phyloP scores from a whole-genome alignment of 225 moss, liverwort and hornwort genomes.

The Pleurozium schreberi region DNA sequence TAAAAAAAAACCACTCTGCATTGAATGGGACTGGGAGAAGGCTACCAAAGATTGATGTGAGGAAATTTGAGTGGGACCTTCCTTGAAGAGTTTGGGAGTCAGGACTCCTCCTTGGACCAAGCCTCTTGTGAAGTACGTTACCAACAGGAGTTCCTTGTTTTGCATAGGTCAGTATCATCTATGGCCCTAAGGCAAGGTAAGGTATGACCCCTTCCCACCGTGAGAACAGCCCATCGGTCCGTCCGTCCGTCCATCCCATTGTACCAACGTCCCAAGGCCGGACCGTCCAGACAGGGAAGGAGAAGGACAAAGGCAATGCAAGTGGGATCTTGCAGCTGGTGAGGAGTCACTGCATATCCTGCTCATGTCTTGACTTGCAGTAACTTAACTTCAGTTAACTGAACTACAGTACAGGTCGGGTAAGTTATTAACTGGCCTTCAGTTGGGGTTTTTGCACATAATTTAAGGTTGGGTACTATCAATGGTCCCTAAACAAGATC shows the following conservation, averaged over 20 bases:
- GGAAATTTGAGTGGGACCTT: background rate
- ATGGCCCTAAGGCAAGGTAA: no score
- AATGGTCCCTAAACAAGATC: background rate
- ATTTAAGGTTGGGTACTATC: background rate
- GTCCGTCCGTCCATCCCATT: no score
- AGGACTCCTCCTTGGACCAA: background rate
- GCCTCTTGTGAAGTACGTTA: background rate
- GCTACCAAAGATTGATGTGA: background rate
- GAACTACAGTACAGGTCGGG: background rate
- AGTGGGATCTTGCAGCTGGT: conserved; percentile 5
- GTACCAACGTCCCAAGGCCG: background rate
- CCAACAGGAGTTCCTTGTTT: background rate
- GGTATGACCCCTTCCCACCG: background rate
- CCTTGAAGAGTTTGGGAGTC: background rate
- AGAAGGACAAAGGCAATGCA: background rate
- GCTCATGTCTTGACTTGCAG: background rate
- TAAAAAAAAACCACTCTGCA: no score
- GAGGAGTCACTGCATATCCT: background rate
- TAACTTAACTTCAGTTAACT: background rate
- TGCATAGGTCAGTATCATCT: background rate
- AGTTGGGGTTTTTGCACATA: background rate
- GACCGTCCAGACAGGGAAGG: background rate
- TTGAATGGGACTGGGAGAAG: background rate
- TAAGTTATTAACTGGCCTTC: no score
- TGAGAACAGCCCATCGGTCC: background rate